phyloP scores from a whole-genome alignment of 2,329 filamentous ascomycete genomes.

The Neopestalotiopsis clavispora region DNA sequence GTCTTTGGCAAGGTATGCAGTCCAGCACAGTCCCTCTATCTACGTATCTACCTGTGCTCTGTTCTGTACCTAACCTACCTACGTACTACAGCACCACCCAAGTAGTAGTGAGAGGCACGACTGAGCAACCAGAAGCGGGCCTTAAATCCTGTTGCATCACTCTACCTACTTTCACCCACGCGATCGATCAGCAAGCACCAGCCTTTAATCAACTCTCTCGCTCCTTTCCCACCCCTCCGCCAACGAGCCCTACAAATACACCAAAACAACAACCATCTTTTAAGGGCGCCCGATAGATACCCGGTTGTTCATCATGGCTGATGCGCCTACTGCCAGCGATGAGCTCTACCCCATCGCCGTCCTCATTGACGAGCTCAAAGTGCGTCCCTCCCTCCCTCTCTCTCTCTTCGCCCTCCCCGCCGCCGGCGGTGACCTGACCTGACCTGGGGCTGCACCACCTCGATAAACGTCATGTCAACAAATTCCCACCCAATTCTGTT shows the following conservation, averaged over 20 bases:
- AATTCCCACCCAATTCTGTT: constrained; percentile 19
- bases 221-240: constrained; percentile 3
- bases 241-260: background rate
- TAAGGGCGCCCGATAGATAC: constrained; percentile 17
- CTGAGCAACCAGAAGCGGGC: constrained; percentile 4
- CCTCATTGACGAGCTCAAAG: constrained; percentile 99
- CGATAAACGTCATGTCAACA: constrained; percentile 20
- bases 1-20: no score
- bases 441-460: no score
- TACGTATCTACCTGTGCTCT: no score
- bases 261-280: constrained; percentile 13
- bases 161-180: constrained; percentile 8
- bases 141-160: constrained; percentile 18
- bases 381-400: constrained; percentile 45
- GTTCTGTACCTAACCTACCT: no score
- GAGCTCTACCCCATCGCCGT: constrained; percentile 99
- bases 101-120: background rate
- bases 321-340: constrained; percentile 89
- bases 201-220: background rate
- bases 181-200: constrained; percentile 5
- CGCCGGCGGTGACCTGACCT: constrained; percentile 5
- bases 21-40: no score
- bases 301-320: constrained; percentile 72
- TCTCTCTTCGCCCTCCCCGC: constrained; percentile 25
- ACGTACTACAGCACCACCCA: no score